phyloP scores from a whole-genome alignment of 371 early-diverging fungal species.

The Mucor velutinosus region DNA sequence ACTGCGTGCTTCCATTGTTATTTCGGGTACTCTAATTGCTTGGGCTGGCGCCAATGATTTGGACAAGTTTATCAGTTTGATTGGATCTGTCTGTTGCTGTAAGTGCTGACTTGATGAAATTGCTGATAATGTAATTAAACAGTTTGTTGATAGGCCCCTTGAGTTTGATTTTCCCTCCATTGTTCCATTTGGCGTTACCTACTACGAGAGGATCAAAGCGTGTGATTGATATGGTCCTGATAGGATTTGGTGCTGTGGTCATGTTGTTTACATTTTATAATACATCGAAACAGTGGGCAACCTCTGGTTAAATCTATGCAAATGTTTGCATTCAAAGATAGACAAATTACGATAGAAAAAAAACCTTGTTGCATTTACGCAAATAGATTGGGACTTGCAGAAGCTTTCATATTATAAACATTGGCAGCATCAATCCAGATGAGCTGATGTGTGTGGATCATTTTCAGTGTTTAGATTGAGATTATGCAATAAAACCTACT shows the following conservation, averaged over 20 bases:
- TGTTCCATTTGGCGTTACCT: constrained; percentile 40
- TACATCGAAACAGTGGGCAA: constrained; percentile 42
- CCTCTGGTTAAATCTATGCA: neutral
- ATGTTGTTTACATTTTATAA: constrained; percentile 74
- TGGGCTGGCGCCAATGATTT: constrained; percentile 80
- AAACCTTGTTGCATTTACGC: too few relatives aligned
- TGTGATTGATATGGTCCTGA: constrained; percentile 61
- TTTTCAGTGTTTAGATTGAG: too few relatives aligned
- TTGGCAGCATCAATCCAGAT: too few relatives aligned
- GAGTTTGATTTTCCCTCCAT: constrained; percentile 48
- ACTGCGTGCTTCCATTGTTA: constrained; percentile 72
- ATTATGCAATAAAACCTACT: too few relatives aligned
- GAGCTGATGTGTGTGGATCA: too few relatives aligned
- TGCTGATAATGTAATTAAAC: neutral
- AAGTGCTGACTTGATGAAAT: constrained; percentile 16
- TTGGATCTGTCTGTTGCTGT: constrained; percentile 88
- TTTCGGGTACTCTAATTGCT: constrained; percentile 69
- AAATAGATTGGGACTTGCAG: too few relatives aligned
- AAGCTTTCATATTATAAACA: too few relatives aligned
- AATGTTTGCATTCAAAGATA: neutral
- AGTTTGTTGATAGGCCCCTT: constrained; percentile 31
- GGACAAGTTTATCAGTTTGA: constrained; percentile 88
- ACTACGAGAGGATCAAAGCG: constrained; percentile 48
- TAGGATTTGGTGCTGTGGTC: constrained; percentile 72
- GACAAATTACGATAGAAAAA: too few relatives aligned